Conservation (phyloP, 371 early-diverging fungal species). For the Mortierella sp. region DNA sequence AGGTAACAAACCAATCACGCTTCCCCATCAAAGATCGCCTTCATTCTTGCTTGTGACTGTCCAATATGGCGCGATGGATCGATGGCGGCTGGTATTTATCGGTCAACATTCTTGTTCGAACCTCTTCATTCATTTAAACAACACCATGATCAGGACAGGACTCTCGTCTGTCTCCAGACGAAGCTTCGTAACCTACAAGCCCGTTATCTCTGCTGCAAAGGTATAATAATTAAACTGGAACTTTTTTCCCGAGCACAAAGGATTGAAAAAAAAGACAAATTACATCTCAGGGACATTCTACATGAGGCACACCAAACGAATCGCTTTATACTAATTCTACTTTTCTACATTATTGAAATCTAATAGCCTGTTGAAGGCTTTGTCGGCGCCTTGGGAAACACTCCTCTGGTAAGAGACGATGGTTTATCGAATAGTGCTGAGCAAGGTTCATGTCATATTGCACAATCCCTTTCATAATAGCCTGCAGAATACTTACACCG, state of each 20-base stretch:
- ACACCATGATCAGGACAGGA: conserved; percentile 46
- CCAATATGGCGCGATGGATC: conserved; percentile 12
- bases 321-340: neutral
- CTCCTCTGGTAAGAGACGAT: conserved; percentile 81
- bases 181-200: conserved; percentile 62
- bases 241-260: neutral
- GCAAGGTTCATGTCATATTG: conserved; percentile 6
- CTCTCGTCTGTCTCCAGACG: conserved; percentile 58
- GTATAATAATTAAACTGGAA: conserved; percentile 11
- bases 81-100: neutral
- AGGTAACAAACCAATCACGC: neutral
- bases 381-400: conserved; percentile 94
- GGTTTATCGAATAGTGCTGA: neutral
- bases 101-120: neutral
- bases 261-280: neutral
- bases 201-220: conserved; percentile 56
- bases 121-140: neutral
- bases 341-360: neutral
- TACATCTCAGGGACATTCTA: neutral
- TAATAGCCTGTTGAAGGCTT: conserved; percentile 72
- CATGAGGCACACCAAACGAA: neutral
- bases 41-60: neutral
- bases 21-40: neutral
- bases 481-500: neutral
- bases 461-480: conserved; percentile 4